These are phyloP conservation scores for Mimosa bimucronata DNA, from an alignment of 306 rosid species.

Conservation along the genomic window DNA sequence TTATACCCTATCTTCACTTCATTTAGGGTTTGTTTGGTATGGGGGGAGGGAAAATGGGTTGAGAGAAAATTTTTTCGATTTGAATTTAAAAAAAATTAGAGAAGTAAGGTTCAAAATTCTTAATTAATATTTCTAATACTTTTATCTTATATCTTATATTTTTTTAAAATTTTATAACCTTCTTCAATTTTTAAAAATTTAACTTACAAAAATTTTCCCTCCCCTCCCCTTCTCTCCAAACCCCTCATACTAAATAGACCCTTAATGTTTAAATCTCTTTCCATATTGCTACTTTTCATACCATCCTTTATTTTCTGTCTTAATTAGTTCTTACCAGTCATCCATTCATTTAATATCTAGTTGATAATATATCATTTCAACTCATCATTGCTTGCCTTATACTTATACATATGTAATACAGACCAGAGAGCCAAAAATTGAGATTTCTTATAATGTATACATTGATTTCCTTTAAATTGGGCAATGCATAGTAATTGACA, in stretches of 20 bases:
- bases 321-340: not conserved
- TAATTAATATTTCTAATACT: too few species aligned
- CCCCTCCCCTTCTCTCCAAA: too few species aligned
- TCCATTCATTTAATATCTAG: not conserved
- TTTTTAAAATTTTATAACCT: too few species aligned
- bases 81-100: too few species aligned
- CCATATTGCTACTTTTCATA: not conserved
- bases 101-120: too few species aligned
- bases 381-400: not conserved
- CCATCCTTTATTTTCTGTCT: not conserved
- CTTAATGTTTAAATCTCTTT: not conserved
- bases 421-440: not conserved
- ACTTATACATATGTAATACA: not conserved
- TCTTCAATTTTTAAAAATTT: too few species aligned
- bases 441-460: not conserved
- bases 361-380: not conserved
- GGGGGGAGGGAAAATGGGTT: too few species aligned
- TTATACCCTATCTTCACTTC: not conserved
- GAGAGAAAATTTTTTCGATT: too few species aligned
- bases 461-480: not conserved
- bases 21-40: too few species aligned
- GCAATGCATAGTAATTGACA: not conserved
- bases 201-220: too few species aligned
- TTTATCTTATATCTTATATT: too few species aligned
- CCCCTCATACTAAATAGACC: too few species aligned